Evolutionary conservation across 495 filamentous ascomycete species (phyloP), one percentile per base, ranked within the genome.

Genomic region (Penicillium canariense): DNA sequence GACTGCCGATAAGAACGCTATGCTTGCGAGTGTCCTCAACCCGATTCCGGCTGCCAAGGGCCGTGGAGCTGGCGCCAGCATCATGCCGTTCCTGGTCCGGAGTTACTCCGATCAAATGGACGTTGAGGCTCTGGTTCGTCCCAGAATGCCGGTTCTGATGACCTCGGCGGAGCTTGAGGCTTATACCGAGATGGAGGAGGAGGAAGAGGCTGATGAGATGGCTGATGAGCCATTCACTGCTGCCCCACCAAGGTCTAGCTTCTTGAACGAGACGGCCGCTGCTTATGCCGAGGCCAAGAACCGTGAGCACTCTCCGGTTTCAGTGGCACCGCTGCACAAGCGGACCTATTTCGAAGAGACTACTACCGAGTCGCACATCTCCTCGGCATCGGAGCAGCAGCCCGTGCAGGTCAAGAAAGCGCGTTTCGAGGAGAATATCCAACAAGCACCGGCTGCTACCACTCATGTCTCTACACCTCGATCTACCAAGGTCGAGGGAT

Each of bases 11-110:
- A 85, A 83, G 68, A 65, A 80, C 23, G 84, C 86, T 10, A 87
- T 96, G 80, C 62, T 91, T 11, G 86, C 90, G 26, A 91, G 89
- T 67, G 83, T 90, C 11, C 70, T 96, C 47, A 87, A 93, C 68
- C 88, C 90, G 1, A 79, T 84, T 50, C 73, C 80, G 12, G 80
- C 80, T 31, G 72, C 75, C 39, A 79, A 79, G 39, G 82, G 83
- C 2, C 78, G 78, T 25, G 76, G 70, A 26, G 77, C 76, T 34
- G 79, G 80, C 51, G 74, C 83, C 12, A 90, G 87, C 60, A 86
- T 96, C 43, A 69, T 97, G 25, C 91, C 91, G 6, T 86, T 93
- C 56, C 71, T 96, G 23, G 81, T 80, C 22, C 74, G 82, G 49
- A 73, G 73, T 38, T 87, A 83, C 61, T 73, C 84, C 1, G 70